Evolutionary conservation across 2,329 filamentous ascomycete species (phyloP).

Genomic region (Diaporthe vexans): DNA sequence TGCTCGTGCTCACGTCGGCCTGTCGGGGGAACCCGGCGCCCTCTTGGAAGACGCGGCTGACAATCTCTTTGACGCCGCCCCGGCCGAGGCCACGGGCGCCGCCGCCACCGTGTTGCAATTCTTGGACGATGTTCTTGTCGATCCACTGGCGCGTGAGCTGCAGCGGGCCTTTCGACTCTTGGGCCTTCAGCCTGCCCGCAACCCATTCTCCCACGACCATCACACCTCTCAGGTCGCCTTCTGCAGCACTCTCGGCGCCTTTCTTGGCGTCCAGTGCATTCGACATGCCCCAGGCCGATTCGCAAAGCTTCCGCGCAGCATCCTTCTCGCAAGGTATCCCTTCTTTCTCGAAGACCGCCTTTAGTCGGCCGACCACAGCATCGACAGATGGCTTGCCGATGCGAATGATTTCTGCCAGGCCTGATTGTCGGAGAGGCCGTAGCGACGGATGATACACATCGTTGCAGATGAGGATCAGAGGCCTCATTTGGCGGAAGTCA

Average conservation of each 20-base stretch:
- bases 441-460: conserved; percentile 95
- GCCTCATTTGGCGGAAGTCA: conserved; percentile 87
- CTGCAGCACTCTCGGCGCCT: conserved; percentile 76
- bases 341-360: conserved; percentile 88
- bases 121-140: conserved; percentile 77
- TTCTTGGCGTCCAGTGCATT: conserved; percentile 78
- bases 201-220: conserved; percentile 93
- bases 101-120: conserved; percentile 78
- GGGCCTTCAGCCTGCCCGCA: conserved; percentile 75
- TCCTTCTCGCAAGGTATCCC: conserved; percentile 90
- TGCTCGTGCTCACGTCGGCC: conserved; percentile 56
- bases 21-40: conserved; percentile 82
- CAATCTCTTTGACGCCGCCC: conserved; percentile 80
- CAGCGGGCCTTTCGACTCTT: conserved; percentile 53
- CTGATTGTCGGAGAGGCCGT: conserved; percentile 86
- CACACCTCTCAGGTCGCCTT: conserved; percentile 83
- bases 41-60: conserved; percentile 83
- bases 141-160: conserved; percentile 81
- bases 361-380: conserved; percentile 85
- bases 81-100: conserved; percentile 79
- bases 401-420: conserved; percentile 89
- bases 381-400: conserved; percentile 91
- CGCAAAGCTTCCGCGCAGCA: conserved; percentile 86
- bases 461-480: conserved; percentile 95
- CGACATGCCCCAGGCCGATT: conserved; percentile 85